These are phyloP conservation scores for Arthrocladium fulminans DNA, from an alignment of 2,329 filamentous ascomycete genomes.

Conservation along the genomic window DNA sequence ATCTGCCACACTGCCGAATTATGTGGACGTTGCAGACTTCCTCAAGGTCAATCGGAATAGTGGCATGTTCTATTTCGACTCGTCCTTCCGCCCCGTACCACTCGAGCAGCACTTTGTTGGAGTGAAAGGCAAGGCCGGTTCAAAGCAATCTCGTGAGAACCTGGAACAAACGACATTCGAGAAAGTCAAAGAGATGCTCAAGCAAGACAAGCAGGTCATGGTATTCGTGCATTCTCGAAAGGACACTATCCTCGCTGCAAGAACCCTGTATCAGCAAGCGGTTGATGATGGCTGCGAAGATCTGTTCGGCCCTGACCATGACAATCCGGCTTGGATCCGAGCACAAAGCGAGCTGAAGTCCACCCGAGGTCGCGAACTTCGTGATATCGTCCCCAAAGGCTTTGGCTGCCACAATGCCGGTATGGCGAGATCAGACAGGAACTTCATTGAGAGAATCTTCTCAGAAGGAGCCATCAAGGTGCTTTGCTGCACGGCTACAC, in stretches of 20 bases:
- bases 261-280: constrained; percentile 78
- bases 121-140: constrained; percentile 80
- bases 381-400: constrained; percentile 82
- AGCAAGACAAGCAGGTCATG: constrained; percentile 93
- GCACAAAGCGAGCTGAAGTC: constrained; percentile 77
- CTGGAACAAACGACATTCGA: constrained; percentile 81
- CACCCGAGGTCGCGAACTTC: constrained; percentile 74
- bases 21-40: constrained; percentile 92
- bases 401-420: constrained; percentile 94
- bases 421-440: constrained; percentile 88
- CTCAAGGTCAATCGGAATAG: constrained; percentile 89
- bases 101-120: constrained; percentile 96
- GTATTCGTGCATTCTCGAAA: constrained; percentile 97
- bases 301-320: constrained; percentile 75
- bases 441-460: constrained; percentile 90
- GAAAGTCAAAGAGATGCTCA: constrained; percentile 89
- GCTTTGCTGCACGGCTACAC: constrained; percentile 92
- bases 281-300: constrained; percentile 69
- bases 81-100: constrained; percentile 89
- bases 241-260: constrained; percentile 82
- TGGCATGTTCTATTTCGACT: constrained; percentile 93
- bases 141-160: constrained; percentile 76
- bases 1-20: constrained; percentile 93
- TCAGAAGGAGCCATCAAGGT: constrained; percentile 89
- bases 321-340: constrained; percentile 57